A percentile compares a stretch with the other conserved stretches of the same genome.
phyloP scores from a whole-genome alignment of 164 flowering plant species.

The Magnolia sinica region DNA sequence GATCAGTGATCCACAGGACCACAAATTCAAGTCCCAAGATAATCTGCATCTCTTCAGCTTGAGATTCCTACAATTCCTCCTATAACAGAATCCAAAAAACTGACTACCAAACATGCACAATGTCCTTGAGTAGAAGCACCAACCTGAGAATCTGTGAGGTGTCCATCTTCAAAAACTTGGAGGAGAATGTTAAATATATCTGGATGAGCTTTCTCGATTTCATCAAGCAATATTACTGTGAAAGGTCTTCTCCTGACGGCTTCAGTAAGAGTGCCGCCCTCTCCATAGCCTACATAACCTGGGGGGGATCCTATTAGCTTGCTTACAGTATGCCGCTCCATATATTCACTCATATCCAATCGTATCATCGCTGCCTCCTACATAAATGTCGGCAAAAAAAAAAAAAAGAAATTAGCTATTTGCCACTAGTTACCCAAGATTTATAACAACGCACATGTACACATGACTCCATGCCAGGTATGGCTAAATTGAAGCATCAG shows the following conservation, averaged over 20 bases:
- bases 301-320: constrained; percentile 91
- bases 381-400: constrained; percentile 7
- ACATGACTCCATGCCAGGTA: too few species aligned
- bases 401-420: not conserved
- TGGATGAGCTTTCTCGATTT: constrained; percentile 94
- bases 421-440: not conserved
- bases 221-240: constrained; percentile 77
- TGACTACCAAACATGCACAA: not conserved
- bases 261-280: constrained; percentile 82
- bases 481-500: too few species aligned
- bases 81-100: too few species aligned
- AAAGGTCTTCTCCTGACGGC: constrained; percentile 80
- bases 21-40: not conserved
- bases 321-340: constrained; percentile 86
- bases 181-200: constrained; percentile 85
- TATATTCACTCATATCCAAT: constrained; percentile 91
- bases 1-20: not conserved
- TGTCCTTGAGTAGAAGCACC: constrained; percentile 4
- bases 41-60: not conserved
- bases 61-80: not conserved
- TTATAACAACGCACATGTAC: too few species aligned
- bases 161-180: constrained; percentile 89
- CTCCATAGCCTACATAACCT: constrained; percentile 87
- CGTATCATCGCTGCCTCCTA: constrained; percentile 82
- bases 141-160: constrained; percentile 89